A percentile compares a stretch with the other conserved stretches of the same genome.
phyloP scores from a whole-genome alignment of 2,329 filamentous ascomycete species.

The Aspergillus hiratsukae region DNA sequence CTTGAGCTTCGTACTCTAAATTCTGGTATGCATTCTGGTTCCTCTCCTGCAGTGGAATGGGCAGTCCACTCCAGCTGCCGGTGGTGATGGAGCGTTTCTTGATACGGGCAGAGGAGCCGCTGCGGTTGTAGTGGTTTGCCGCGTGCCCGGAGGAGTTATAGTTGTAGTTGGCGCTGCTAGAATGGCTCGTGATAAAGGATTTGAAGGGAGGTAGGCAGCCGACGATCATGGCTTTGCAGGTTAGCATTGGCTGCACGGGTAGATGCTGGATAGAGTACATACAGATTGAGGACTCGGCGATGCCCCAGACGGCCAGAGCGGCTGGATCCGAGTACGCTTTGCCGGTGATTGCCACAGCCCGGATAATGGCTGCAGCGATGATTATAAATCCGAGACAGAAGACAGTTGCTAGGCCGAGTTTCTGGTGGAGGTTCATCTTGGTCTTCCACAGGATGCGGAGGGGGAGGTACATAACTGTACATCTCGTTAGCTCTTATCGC shows the following conservation, averaged over 20 bases:
- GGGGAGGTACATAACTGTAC: constrained; percentile 27
- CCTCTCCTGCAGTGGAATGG: not conserved
- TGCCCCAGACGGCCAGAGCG: constrained; percentile 15
- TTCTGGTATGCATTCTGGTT: not conserved
- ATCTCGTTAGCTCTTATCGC: not conserved
- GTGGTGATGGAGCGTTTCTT: not conserved
- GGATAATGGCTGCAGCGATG: constrained; percentile 22
- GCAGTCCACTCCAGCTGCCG: constrained; percentile 4
- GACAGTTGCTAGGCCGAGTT: constrained; percentile 22
- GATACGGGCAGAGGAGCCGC: not conserved
- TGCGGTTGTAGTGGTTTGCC: not conserved
- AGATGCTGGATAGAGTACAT: not conserved
- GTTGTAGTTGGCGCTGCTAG: not conserved
- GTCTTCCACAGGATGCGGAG: constrained; percentile 25
- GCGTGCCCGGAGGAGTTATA: constrained; percentile 1
- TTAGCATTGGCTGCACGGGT: not conserved
- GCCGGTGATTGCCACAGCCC: constrained; percentile 21
- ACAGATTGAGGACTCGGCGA: constrained; percentile 18
- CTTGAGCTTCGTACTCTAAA: constrained; percentile 1
- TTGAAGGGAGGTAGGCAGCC: constrained; percentile 17
- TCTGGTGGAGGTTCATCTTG: constrained; percentile 22
- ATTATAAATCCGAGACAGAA: constrained; percentile 25
- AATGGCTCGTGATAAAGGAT: constrained; percentile 9
- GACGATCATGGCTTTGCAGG: constrained; percentile 11
- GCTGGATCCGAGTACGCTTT: constrained; percentile 18